Evolutionary conservation across 345 rosid species (phyloP), one percentile per base, ranked within the genome.

Genomic region (Kandelia obovata): DNA sequence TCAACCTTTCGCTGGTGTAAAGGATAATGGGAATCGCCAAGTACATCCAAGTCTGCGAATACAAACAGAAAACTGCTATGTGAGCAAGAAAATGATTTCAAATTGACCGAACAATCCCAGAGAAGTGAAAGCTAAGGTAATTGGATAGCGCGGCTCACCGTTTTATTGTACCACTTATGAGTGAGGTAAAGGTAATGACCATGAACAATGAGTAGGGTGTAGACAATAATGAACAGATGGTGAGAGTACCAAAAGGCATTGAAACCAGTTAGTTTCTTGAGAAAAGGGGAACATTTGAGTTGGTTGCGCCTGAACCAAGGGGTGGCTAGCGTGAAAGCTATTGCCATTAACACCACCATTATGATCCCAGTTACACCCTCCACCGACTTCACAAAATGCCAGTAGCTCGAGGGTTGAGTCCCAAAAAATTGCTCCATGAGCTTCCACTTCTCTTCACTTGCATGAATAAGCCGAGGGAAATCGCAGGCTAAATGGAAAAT

Each of bases 201-300:
- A 65, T 91, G 97, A 5, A 83, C 86, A 68, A 91, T 46, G 43
- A 91, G 92, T 69, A 88, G 79, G 25, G 79, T 26, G 71, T 88
- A 91, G 78, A 91, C 97, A 21, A 91, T 79, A 76, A 88, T 68
- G 46, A 91, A 91, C 58, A 91, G 75, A 43, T 91, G 97, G 72
- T 91, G 95, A 21, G 94, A 87, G 71, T 91, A 91, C 97, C 97
- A 88, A 62, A 91, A 91, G 68, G 95, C 94, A 71, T 91, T 91
- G 78, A 87, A 91, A 55, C 97, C 90, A 3, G 97, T 87, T 53
- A 91, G 86, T 64, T 84, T 87, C 84, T 81, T 83, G 60, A 91
- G 75, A 39, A 84, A 81, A 13, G 79, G 80, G 5, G 94, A 74
- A 21, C 49, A 15, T 43, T 81, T 83, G 34, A 83, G 80, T 72